These are phyloP conservation scores for Aureobasidium namibiae DNA, from an alignment of 2,329 filamentous ascomycete species.

Conservation along the genomic window DNA sequence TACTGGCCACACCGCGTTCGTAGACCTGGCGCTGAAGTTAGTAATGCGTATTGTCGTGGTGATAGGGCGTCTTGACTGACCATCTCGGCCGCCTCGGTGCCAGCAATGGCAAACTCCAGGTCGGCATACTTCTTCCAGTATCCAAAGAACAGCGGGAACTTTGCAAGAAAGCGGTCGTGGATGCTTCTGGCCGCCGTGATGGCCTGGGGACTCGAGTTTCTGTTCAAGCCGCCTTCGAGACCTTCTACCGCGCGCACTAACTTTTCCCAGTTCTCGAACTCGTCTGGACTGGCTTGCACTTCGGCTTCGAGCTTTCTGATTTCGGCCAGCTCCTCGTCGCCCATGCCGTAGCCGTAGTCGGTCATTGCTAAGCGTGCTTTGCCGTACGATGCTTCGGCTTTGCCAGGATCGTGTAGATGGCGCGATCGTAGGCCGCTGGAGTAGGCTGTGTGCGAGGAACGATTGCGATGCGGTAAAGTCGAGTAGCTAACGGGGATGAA, in stretches of 20 bases:
- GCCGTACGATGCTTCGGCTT: background rate
- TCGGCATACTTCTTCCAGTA: slow-evolving; percentile 99
- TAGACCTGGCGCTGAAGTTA: slow-evolving; percentile 58
- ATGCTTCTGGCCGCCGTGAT: slow-evolving; percentile 78
- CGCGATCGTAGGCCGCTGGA: background rate
- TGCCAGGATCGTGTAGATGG: background rate
- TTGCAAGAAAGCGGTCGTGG: slow-evolving; percentile 87
- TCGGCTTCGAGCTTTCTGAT: slow-evolving; percentile 70
- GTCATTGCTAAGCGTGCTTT: slow-evolving; percentile 44
- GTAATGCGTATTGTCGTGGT: background rate
- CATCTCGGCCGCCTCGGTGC: slow-evolving; percentile 95
- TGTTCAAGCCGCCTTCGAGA: slow-evolving; percentile 87
- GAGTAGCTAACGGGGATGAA: background rate
- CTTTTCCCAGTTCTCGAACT: slow-evolving; percentile 92
- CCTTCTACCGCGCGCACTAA: slow-evolving; percentile 73
- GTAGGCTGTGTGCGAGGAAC: background rate
- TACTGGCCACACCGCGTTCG: slow-evolving; percentile 87
- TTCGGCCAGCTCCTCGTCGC: slow-evolving; percentile 74
- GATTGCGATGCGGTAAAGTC: background rate
- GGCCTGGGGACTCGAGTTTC: slow-evolving; percentile 91
- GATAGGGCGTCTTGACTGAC: slow-evolving; percentile 43
- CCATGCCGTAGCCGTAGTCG: slow-evolving; percentile 64
- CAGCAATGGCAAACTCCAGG: slow-evolving; percentile 91
- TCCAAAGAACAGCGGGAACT: slow-evolving; percentile 91
- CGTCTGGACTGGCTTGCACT: slow-evolving; percentile 75